Evolutionary conservation across 768 basidiomycete genomes (phyloP), one percentile per base, ranked within the genome.

Genomic region (Naganishia randhawae): DNA sequence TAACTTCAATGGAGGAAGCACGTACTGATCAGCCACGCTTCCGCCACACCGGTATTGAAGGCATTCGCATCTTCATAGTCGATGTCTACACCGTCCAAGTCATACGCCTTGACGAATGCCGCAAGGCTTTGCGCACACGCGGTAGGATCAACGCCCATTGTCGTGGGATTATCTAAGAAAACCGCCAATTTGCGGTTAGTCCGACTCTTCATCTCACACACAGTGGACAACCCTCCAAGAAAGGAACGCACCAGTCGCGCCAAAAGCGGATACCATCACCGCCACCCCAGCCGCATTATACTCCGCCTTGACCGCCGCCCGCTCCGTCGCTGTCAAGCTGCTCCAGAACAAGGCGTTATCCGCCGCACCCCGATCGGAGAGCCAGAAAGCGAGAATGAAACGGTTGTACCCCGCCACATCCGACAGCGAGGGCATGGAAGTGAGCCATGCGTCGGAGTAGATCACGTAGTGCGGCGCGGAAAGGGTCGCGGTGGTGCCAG

Each of bases 41-140:
- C 77, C 9, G 75, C 74, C 13, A 68, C 22, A 39, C 71, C 71
- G 27, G 55, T 63, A 68, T 78, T 78, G 74, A 80, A 76, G 13
- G 78, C 78, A 5, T 68, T 19, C 71, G 74, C 74, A 66, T 80
- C 74, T 68, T 79, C 88, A 73, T 89, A 89, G 76, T 89, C 88
- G 39, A 90, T 86, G 74, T 89, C 88, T 29, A 88, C 84, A 54
- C 88, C 88, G 72, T 89, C 88, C 19, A 89, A 79, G 54, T 81
- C 77, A 67, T 83, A 87, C 42, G 85, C 71, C 67, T 84, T 85
- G 10, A 89, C 88, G 81, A 83, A 90, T 14, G 83, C 83, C 0
- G 88, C 87, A 76, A 89, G 83, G 1, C 83, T 84, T 69, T 86
- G 85, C 1, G 89, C 89, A 17, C 85, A 85, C 8, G 80, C 79